phyloP scores from a whole-genome alignment of 352 stramenopile genomes.

The Phytophthora melonis region DNA sequence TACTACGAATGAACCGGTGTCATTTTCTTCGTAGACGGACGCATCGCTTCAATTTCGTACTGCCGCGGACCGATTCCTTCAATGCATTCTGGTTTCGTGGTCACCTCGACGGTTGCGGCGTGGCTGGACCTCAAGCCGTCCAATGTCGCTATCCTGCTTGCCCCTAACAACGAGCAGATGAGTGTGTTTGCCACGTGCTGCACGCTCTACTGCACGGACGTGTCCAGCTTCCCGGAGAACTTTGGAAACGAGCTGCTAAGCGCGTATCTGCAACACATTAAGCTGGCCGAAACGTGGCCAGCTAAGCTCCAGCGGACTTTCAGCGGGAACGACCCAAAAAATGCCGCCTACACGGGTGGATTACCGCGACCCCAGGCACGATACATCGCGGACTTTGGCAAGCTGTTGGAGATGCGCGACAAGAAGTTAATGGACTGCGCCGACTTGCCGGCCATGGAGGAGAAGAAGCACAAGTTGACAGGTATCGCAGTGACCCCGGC shows the following conservation, averaged over 20 bases:
- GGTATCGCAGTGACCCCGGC: constrained; percentile 79
- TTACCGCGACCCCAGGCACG: constrained; percentile 79
- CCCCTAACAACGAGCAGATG: constrained; percentile 89
- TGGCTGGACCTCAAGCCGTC: constrained; percentile 83
- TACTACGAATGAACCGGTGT: neutral
- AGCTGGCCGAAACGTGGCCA: constrained; percentile 76
- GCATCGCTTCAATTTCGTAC: constrained; percentile 84
- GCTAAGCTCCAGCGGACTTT: constrained; percentile 83
- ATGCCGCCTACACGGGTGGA: constrained; percentile 67
- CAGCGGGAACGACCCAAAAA: constrained; percentile 75
- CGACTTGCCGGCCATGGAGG: constrained; percentile 52
- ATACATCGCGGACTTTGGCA: constrained; percentile 84
- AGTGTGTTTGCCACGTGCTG: constrained; percentile 90
- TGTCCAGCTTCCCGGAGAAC: constrained; percentile 68
- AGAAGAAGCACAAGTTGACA: constrained; percentile 85
- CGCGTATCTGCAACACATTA: constrained; percentile 82
- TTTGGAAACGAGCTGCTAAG: constrained; percentile 79
- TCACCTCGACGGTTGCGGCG: constrained; percentile 81
- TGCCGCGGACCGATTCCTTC: constrained; percentile 76
- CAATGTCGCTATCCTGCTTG: constrained; percentile 84
- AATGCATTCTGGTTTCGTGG: constrained; percentile 88
- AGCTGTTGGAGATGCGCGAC: constrained; percentile 81
- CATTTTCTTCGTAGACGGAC: constrained; percentile 56
- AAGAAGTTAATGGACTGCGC: constrained; percentile 59
- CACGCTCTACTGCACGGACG: constrained; percentile 81